Percentiles rank a stretch among this genome's conserved stretches.
These are phyloP conservation scores for Spathaspora girioi DNA, from an alignment of 805 yeast genomes.

Conservation along the genomic window DNA sequence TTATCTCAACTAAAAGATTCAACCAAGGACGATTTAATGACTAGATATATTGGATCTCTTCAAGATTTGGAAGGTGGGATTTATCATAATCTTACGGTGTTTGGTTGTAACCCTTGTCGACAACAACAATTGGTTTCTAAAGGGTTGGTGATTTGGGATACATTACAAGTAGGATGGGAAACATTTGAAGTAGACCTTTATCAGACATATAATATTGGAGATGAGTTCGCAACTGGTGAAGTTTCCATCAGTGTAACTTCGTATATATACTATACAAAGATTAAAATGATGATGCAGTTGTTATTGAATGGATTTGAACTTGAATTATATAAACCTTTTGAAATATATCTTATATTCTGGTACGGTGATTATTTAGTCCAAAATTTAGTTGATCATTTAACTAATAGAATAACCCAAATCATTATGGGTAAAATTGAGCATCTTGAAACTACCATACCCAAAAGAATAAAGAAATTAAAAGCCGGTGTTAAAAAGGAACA, in stretches of 20 bases:
- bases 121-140: constrained; percentile 69
- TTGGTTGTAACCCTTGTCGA: constrained; percentile 65
- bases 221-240: constrained; percentile 26
- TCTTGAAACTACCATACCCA: constrained; percentile 31
- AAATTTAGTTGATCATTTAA: constrained; percentile 39
- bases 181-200: constrained; percentile 49
- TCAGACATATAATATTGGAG: constrained; percentile 34
- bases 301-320: constrained; percentile 71
- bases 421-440: constrained; percentile 33
- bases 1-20: constrained; percentile 7
- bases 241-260: constrained; percentile 66
- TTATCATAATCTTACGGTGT: constrained; percentile 26
- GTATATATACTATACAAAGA: constrained; percentile 64
- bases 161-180: constrained; percentile 74
- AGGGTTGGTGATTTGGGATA: constrained; percentile 65
- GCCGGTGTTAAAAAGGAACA: constrained; percentile 47
- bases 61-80: constrained; percentile 45
- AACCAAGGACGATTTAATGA: constrained; percentile 6
- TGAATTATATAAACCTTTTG: constrained; percentile 70
- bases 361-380: constrained; percentile 50
- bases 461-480: constrained; percentile 44
- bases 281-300: constrained; percentile 69
- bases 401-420: constrained; percentile 28
- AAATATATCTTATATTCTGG: constrained; percentile 66
- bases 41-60: constrained; percentile 24